These are phyloP conservation scores for Talaromyces nanjingensis DNA, from an alignment of 495 filamentous ascomycete genomes.

Conservation along the genomic window DNA sequence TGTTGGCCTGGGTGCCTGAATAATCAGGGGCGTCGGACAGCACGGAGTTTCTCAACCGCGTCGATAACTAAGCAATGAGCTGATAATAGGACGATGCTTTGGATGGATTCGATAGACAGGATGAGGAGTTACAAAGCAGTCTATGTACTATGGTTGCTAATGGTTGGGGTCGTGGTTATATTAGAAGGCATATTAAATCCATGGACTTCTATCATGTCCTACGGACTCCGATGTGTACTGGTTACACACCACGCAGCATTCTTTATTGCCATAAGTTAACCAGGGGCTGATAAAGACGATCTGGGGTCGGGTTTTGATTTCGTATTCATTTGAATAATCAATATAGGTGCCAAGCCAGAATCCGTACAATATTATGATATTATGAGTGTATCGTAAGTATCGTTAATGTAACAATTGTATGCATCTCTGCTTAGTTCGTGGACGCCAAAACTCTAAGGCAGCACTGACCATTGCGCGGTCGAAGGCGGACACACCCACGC, in stretches of 20 bases:
- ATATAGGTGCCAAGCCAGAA: not conserved
- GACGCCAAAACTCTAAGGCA: not conserved
- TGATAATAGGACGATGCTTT: not conserved
- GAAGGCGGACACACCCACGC: not conserved
- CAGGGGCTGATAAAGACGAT: not conserved
- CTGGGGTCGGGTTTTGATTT: not conserved
- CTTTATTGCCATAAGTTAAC: not conserved
- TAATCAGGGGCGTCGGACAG: not conserved
- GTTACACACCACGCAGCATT: not conserved
- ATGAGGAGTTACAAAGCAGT: not conserved
- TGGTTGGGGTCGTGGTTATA: not conserved
- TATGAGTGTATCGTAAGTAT: not conserved
- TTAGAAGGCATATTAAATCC: not conserved
- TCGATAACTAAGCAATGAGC: not conserved
- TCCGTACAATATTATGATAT: not conserved
- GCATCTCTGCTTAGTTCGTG: not conserved
- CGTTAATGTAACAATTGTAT: not conserved
- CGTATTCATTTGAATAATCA: conserved; percentile 1
- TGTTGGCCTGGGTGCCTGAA: not conserved
- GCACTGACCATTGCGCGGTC: not conserved
- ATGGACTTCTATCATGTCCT: not conserved
- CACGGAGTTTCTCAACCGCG: not conserved
- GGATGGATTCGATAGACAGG: not conserved
- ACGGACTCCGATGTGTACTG: conserved; percentile 1
- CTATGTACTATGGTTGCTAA: not conserved